Percentiles rank a stretch among this genome's conserved stretches.
phyloP scores from a whole-genome alignment of 2,329 filamentous ascomycete genomes.

The Trematosphaeria pertusa region DNA sequence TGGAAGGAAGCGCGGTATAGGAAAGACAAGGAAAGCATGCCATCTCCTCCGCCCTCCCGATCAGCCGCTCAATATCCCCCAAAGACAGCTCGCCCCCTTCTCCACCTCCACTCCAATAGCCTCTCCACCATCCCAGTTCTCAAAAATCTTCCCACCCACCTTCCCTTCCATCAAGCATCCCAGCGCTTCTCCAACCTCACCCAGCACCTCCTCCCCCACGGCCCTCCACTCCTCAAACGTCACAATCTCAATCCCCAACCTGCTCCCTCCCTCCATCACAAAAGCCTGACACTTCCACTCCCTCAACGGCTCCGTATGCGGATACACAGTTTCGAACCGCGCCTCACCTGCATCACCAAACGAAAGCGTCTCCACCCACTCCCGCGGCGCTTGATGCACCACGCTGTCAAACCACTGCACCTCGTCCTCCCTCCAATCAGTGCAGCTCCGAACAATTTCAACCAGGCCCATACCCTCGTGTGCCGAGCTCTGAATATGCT shows the following conservation, averaged over 20 bases:
- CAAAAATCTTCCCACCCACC: slow-evolving; percentile 29
- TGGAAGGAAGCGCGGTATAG: no score
- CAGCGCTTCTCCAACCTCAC: slow-evolving; percentile 46
- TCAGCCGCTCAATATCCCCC: no score
- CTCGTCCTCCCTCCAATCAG: slow-evolving; percentile 35
- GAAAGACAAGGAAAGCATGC: no score
- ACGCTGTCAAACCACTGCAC: slow-evolving; percentile 47
- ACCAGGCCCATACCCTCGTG: slow-evolving; percentile 48
- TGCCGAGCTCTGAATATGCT: slow-evolving; percentile 39
- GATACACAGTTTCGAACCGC: slow-evolving; percentile 64
- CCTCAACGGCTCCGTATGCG: slow-evolving; percentile 48
- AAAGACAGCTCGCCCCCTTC: no score
- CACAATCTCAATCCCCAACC: slow-evolving; percentile 64
- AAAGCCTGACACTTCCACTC: slow-evolving; percentile 69
- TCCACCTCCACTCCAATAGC: no score
- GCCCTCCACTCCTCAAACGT: slow-evolving; percentile 64
- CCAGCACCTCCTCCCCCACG: slow-evolving; percentile 60
- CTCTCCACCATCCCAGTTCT: no score
- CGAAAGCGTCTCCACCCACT: slow-evolving; percentile 65
- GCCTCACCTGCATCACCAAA: slow-evolving; percentile 47
- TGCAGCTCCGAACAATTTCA: slow-evolving; percentile 45
- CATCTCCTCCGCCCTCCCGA: no score
- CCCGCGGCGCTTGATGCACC: slow-evolving; percentile 47
- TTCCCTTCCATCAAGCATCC: slow-evolving; percentile 27
- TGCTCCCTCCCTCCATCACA: slow-evolving; percentile 55